These are phyloP conservation scores for Beauveria bassiana DNA, from an alignment of 2,329 filamentous ascomycete species.

Conservation along the genomic window DNA sequence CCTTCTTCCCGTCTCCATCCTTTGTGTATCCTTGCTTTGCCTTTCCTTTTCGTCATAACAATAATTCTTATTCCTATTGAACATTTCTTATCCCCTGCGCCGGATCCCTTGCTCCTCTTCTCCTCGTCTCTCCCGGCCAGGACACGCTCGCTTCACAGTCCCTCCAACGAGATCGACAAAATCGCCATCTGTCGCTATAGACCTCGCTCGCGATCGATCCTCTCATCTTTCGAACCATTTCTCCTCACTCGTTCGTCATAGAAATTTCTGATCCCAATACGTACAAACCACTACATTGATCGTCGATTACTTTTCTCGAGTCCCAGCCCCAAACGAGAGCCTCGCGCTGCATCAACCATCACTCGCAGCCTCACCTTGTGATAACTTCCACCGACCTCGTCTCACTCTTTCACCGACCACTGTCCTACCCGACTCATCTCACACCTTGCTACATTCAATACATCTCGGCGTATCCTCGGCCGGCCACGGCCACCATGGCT, in stretches of 20 bases:
- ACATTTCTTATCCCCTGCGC: slow-evolving; percentile 14
- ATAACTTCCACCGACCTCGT: not conserved
- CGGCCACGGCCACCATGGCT: not conserved
- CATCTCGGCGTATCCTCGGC: not conserved
- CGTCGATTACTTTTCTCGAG: not conserved
- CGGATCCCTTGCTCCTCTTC: slow-evolving; percentile 10
- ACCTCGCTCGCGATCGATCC: not conserved
- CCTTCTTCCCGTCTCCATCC: not conserved
- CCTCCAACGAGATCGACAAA: not conserved
- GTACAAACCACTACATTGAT: too few relatives aligned
- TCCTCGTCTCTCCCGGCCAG: not conserved
- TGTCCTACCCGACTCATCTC: not conserved
- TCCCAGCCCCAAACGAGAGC: not conserved
- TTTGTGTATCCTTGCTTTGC: slow-evolving; percentile 7
- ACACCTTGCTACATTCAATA: not conserved
- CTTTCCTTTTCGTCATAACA: not conserved
- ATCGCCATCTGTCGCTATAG: not conserved
- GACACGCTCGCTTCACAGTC: slow-evolving; percentile 4
- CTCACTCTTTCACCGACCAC: not conserved
- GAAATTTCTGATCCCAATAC: too few relatives aligned
- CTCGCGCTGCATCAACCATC: too few relatives aligned
- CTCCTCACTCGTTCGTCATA: not conserved
- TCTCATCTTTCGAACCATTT: not conserved
- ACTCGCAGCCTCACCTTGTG: too few relatives aligned
- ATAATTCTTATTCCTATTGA: slow-evolving; percentile 14